Percentiles rank a stretch among this genome's conserved stretches.
These are phyloP conservation scores for Neofusicoccum cordaticola DNA, from an alignment of 2,329 filamentous ascomycete species.

Conservation along the genomic window DNA sequence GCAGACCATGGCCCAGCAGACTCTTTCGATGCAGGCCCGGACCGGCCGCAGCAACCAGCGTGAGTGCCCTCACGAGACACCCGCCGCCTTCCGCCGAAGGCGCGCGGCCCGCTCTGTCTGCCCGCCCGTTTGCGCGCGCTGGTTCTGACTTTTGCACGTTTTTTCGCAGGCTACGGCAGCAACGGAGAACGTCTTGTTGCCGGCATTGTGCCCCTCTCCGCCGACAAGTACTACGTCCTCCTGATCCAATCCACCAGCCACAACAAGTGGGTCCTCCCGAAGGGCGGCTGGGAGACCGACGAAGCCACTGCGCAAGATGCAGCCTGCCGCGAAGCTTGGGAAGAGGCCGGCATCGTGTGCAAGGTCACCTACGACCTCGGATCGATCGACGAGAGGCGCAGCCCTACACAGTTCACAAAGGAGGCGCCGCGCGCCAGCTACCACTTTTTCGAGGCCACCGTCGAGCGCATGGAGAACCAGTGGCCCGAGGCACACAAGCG, in stretches of 20 bases:
- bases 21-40: conserved; percentile 61
- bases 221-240: conserved; percentile 83
- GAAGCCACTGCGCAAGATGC: conserved; percentile 85
- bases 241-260: conserved; percentile 90
- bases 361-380: conserved; percentile 82
- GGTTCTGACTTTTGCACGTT: conserved; percentile 18
- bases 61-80: conserved; percentile 52
- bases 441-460: conserved; percentile 83
- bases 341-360: conserved; percentile 90
- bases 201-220: conserved; percentile 84
- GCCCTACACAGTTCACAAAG: conserved; percentile 49
- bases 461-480: conserved; percentile 76
- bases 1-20: conserved; percentile 44
- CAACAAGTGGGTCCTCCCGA: conserved; percentile 93
- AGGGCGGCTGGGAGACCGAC: conserved; percentile 96
- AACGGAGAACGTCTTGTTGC: conserved; percentile 94
- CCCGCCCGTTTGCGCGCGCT: conserved; percentile 14
- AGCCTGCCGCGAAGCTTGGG: conserved; percentile 87
- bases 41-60: conserved; percentile 76
- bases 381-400: conserved; percentile 77
- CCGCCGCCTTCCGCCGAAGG: conserved; percentile 16
- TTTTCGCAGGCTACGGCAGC: conserved; percentile 74
- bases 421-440: conserved; percentile 72
- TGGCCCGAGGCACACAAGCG: conserved; percentile 97
- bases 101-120: conserved; percentile 13